These are phyloP conservation scores for Salicornia ramosissima DNA, from an alignment of 148 eudicot genomes.

Conservation along the genomic window DNA sequence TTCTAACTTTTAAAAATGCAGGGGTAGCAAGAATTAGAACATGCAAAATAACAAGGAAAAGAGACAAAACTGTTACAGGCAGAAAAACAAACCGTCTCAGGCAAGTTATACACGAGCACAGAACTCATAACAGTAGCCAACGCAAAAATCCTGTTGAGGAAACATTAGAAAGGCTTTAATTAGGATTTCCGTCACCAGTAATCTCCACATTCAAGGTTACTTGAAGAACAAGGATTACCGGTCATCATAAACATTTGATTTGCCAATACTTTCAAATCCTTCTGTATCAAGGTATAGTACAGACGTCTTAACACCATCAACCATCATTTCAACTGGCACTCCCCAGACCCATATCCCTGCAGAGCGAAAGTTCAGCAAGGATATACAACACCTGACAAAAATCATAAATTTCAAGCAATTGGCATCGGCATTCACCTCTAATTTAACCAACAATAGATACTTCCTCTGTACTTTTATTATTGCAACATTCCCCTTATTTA, in stretches of 20 bases:
- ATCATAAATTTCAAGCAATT: background rate
- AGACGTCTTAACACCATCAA: slow-evolving; percentile 76
- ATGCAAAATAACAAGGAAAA: slow-evolving; percentile 11
- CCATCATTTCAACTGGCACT: slow-evolving; percentile 68
- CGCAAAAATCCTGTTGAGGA: slow-evolving; percentile 79
- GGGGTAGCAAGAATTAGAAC: background rate
- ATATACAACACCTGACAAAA: background rate
- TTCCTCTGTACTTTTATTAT: too few relatives aligned
- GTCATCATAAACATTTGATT: slow-evolving; percentile 96
- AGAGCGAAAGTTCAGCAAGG: slow-evolving; percentile 5
- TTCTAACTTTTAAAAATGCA: background rate
- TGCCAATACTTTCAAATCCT: slow-evolving; percentile 98
- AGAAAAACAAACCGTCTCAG: slow-evolving; percentile 87
- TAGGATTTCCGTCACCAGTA: slow-evolving; percentile 10
- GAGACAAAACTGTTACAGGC: slow-evolving; percentile 23
- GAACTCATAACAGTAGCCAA: slow-evolving; percentile 92
- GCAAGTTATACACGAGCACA: slow-evolving; percentile 89
- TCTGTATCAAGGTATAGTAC: slow-evolving; percentile 96
- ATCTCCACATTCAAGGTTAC: slow-evolving; percentile 12
- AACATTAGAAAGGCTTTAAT: slow-evolving; percentile 18
- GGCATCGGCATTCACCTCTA: too few relatives aligned
- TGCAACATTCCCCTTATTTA: too few relatives aligned
- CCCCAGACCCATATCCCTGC: slow-evolving; percentile 99
- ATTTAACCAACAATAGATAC: too few relatives aligned
- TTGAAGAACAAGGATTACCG: slow-evolving; percentile 44